Percentiles rank a stretch among this genome's conserved stretches.
Conservation (phyloP, 2,329 filamentous ascomycete species). For the Trichoderma sp. region DNA sequence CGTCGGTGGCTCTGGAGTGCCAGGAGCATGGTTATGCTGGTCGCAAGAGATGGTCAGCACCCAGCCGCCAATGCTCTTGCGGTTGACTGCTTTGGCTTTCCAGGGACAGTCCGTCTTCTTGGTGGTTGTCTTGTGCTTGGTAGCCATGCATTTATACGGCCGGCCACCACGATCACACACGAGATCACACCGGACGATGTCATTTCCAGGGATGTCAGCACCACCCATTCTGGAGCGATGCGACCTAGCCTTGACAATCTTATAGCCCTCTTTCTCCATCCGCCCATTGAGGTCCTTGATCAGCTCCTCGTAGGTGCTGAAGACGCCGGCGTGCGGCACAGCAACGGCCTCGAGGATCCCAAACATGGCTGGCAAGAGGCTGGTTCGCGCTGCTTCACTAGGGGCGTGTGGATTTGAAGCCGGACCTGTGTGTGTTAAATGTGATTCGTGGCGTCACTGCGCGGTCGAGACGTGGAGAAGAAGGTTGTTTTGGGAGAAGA, state of each 20-base stretch:
- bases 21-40: conserved; percentile 48
- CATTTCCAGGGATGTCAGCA: conserved; percentile 44
- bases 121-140: conserved; percentile 48
- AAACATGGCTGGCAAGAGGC: conserved; percentile 37
- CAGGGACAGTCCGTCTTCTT: conserved; percentile 51
- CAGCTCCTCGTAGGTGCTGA: conserved; percentile 45
- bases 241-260: conserved; percentile 48
- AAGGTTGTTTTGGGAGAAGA: conserved; percentile 23
- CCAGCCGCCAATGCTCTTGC: conserved; percentile 48
- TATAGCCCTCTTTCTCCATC: conserved; percentile 49
- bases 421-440: conserved; percentile 28
- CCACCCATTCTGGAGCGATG: conserved; percentile 46
- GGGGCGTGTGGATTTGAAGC: conserved; percentile 29
- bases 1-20: conserved; percentile 46
- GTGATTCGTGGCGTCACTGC: conserved; percentile 24
- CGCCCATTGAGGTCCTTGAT: conserved; percentile 44
- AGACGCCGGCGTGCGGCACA: conserved; percentile 42
- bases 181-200: conserved; percentile 48
- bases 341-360: conserved; percentile 46
- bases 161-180: conserved; percentile 49
- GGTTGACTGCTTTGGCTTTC: conserved; percentile 49
- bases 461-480: conserved; percentile 24
- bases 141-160: conserved; percentile 47
- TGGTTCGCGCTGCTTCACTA: conserved; percentile 21
- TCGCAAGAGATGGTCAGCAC: conserved; percentile 48